These are phyloP conservation scores for Ceratocystis huliohia DNA, from an alignment of 2,329 filamentous ascomycete genomes.

Conservation along the genomic window DNA sequence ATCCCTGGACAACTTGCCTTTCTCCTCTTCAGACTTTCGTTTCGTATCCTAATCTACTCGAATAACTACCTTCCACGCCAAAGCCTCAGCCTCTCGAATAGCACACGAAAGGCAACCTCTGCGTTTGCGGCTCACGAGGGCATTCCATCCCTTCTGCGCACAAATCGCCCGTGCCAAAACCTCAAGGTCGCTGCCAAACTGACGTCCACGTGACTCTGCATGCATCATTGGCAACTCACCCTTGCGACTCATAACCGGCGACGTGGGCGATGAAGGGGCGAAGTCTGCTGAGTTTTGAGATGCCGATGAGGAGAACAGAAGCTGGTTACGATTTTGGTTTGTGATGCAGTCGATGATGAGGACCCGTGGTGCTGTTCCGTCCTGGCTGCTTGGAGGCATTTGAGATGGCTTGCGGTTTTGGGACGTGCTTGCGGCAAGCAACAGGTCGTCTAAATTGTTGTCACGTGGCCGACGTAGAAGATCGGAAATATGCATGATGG, in stretches of 20 bases:
- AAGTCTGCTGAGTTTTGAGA: background rate
- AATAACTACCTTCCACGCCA: slow-evolving; percentile 57
- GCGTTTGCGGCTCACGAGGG: slow-evolving; percentile 53
- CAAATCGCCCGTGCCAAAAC: slow-evolving; percentile 60
- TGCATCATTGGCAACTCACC: slow-evolving; percentile 38
- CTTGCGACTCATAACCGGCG: slow-evolving; percentile 18
- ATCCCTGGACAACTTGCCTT: background rate
- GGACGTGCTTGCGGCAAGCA: slow-evolving; percentile 28
- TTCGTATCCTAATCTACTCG: slow-evolving; percentile 33
- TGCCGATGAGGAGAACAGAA: slow-evolving; percentile 21
- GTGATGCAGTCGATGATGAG: slow-evolving; percentile 54
- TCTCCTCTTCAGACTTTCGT: background rate
- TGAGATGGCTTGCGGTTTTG: slow-evolving; percentile 25
- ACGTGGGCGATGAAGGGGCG: slow-evolving; percentile 25
- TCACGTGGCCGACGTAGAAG: slow-evolving; percentile 36
- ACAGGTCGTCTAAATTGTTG: slow-evolving; percentile 36
- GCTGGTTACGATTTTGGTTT: slow-evolving; percentile 34
- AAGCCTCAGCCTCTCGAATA: slow-evolving; percentile 58
- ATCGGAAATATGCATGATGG: slow-evolving; percentile 45
- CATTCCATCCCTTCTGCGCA: slow-evolving; percentile 61
- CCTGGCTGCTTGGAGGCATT: slow-evolving; percentile 25
- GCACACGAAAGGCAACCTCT: slow-evolving; percentile 62
- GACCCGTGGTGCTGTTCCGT: slow-evolving; percentile 31
- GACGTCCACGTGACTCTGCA: slow-evolving; percentile 42
- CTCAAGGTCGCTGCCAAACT: slow-evolving; percentile 54